Evolutionary conservation across 2,329 filamentous ascomycete species (phyloP).

Genomic region (Colletotrichum cordylinicola): DNA sequence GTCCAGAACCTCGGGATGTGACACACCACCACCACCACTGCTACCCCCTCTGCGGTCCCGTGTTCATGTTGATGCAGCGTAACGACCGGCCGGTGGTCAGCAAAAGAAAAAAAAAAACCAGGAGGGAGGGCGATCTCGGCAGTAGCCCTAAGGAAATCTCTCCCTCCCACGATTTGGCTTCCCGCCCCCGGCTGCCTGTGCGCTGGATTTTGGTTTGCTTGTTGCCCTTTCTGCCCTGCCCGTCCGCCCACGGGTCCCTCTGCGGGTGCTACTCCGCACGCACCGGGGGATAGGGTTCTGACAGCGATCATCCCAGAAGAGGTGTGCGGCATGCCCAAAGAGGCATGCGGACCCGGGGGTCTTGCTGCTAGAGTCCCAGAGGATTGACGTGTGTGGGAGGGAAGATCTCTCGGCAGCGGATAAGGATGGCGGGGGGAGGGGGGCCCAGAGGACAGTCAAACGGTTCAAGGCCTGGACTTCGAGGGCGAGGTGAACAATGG

Average conservation of each 20-base stretch:
- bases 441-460: not conserved
- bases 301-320: conserved; percentile 17
- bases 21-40: not conserved
- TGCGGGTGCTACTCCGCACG: not conserved
- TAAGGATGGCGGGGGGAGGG: not conserved
- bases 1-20: conserved; percentile 5
- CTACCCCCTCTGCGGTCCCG: too few species aligned
- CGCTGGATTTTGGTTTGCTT: not conserved
- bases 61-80: not conserved
- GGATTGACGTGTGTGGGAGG: not conserved
- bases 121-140: not conserved
- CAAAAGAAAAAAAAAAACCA: not conserved
- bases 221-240: not conserved
- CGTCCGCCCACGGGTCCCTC: not conserved
- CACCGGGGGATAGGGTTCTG: conserved; percentile 11
- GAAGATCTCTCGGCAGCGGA: not conserved
- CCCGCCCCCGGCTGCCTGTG: not conserved
- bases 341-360: conserved; percentile 18
- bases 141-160: not conserved
- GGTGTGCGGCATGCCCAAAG: not conserved
- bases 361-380: not conserved
- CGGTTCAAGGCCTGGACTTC: not conserved
- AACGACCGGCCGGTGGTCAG: not conserved
- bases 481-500: not conserved
- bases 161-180: not conserved